Conservation (phyloP, 2,329 filamentous ascomycete species). For the Paramyrothecium sp. region DNA sequence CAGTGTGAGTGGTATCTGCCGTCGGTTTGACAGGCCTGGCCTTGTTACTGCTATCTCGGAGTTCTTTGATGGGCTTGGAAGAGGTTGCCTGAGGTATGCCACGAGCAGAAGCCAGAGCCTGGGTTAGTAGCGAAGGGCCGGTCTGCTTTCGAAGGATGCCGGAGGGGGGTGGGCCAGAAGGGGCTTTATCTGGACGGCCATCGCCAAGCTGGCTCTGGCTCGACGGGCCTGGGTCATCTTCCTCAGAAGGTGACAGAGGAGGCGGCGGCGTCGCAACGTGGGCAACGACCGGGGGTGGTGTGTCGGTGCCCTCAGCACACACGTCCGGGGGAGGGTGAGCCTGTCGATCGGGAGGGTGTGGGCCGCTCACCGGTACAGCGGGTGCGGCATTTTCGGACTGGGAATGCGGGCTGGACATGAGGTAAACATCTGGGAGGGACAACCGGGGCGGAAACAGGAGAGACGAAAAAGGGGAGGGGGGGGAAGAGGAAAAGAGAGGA, state of each 20-base stretch:
- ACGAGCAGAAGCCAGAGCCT: constrained; percentile 58
- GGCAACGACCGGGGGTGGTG: constrained; percentile 1
- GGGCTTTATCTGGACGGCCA: not conserved
- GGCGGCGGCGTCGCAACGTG: not conserved
- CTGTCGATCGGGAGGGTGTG: constrained; percentile 5
- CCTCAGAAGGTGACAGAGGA: not conserved
- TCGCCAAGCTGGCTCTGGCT: constrained; percentile 12
- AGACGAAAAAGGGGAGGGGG: constrained; percentile 13
- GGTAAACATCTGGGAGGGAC: constrained; percentile 48
- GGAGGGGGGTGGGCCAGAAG: not conserved
- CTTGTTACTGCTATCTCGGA: not conserved
- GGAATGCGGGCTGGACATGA: constrained; percentile 55
- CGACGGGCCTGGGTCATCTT: not conserved
- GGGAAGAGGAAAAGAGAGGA: constrained; percentile 13
- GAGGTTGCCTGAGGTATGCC: constrained; percentile 37
- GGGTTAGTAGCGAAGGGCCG: constrained; percentile 55
- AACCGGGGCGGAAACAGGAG: constrained; percentile 11
- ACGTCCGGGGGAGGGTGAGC: constrained; percentile 9
- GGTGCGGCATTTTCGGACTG: constrained; percentile 55
- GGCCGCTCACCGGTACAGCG: constrained; percentile 40
- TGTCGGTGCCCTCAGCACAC: constrained; percentile 12
- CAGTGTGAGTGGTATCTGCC: not conserved
- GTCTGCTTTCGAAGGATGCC: constrained; percentile 29
- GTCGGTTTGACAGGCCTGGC: not conserved
- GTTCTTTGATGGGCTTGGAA: constrained; percentile 7